Evolutionary conservation across 2,329 filamentous ascomycete genomes (phyloP).

Genomic region (Venturia pyrina): DNA sequence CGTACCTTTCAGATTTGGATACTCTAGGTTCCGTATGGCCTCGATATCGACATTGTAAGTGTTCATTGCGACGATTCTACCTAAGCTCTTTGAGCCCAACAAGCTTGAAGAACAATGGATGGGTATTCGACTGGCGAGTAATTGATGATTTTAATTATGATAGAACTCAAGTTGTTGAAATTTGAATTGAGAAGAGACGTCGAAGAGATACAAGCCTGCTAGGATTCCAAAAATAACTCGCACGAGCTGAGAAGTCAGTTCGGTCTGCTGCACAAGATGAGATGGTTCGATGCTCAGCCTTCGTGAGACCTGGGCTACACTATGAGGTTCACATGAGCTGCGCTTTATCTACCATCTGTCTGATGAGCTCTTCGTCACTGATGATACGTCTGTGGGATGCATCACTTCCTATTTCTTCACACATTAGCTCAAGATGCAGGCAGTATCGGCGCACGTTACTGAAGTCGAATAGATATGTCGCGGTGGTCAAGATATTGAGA

Average conservation of each 20-base stretch:
- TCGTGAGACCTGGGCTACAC: not conserved
- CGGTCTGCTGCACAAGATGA: too few species aligned
- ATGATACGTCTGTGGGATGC: not conserved
- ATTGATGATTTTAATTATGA: too few species aligned
- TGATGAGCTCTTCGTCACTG: not conserved
- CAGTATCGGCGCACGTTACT: not conserved
- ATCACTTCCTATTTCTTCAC: not conserved
- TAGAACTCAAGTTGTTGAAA: too few species aligned
- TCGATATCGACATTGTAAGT: conserved; percentile 25
- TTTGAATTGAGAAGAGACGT: too few species aligned
- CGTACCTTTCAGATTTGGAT: conserved; percentile 32
- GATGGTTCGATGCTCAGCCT: not conserved
- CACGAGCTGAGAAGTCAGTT: too few species aligned
- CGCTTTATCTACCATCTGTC: not conserved
- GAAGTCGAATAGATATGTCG: not conserved
- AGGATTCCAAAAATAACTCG: too few species aligned
- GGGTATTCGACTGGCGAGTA: not conserved
- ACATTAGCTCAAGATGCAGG: not conserved
- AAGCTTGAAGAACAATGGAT: not conserved
- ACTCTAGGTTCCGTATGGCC: conserved; percentile 29
- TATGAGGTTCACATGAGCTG: not conserved
- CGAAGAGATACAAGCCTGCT: too few species aligned
- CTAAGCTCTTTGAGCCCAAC: too few species aligned
- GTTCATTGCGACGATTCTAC: not conserved
- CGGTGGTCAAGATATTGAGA: not conserved